phyloP scores from a whole-genome alignment of 768 basidiomycete species.

The Lentinula aciculospora region DNA sequence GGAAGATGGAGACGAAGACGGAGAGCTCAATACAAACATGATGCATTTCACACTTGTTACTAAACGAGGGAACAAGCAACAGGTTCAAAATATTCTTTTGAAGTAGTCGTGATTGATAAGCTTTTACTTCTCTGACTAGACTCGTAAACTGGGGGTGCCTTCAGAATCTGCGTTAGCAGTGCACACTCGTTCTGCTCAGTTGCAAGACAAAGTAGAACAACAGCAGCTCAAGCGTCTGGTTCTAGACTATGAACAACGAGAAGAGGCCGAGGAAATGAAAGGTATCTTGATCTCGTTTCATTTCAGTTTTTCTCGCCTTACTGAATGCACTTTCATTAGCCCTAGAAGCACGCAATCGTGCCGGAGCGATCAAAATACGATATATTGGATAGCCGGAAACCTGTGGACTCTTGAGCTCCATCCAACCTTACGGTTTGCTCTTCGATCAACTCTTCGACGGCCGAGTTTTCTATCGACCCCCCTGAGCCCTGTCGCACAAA shows the following conservation, averaged over 20 bases:
- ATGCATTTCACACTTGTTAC: conserved; percentile 95
- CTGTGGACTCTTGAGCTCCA: conserved; percentile 4
- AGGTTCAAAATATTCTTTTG: conserved; percentile 44
- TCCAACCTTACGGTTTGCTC: not conserved
- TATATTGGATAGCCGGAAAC: conserved; percentile 50
- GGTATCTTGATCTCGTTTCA: conserved; percentile 30
- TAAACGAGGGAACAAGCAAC: conserved; percentile 90
- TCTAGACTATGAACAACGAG: conserved; percentile 84
- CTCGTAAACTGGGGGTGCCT: conserved; percentile 86
- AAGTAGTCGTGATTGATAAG: conserved; percentile 10
- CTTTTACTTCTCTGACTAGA: conserved; percentile 35
- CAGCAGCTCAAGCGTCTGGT: conserved; percentile 96
- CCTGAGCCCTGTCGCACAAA: not conserved
- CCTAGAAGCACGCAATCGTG: conserved; percentile 62
- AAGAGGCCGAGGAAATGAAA: conserved; percentile 80
- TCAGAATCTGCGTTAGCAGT: conserved; percentile 82
- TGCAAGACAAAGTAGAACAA: conserved; percentile 94
- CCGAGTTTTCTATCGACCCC: not conserved
- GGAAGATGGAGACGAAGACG: conserved; percentile 55
- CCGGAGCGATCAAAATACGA: conserved; percentile 71
- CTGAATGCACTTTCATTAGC: conserved; percentile 31
- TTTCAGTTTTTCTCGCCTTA: not conserved
- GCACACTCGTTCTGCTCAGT: conserved; percentile 86
- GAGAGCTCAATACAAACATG: conserved; percentile 28
- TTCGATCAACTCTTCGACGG: not conserved